Evolutionary conservation across 73 alveolate genomes (phyloP), one percentile per base, ranked within the genome.

Genomic region (Stentor roeselii): DNA sequence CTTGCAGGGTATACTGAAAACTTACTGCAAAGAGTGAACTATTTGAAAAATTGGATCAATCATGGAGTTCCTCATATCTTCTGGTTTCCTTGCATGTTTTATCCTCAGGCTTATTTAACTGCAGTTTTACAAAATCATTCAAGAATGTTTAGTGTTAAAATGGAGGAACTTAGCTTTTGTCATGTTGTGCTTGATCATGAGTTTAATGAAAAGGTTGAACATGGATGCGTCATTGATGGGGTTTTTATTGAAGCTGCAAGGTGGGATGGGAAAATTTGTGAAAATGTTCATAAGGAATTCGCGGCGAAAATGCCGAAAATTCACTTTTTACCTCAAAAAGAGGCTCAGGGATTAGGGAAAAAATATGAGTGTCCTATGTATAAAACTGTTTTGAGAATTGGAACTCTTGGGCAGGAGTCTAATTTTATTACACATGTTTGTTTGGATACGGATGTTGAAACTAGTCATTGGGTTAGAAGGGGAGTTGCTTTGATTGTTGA

Each of bases 351-450:
- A 34, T 60, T 83, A 82, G 89, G 91, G 21, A 84, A 92, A 88
- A 78, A 88, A 42, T 96, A 91, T 83, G 86, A 85, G 60, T 90
- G 98, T 83, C 99, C 99, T 0, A 94, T 96, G 36, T 96, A 95
- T 86, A 96, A 96, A 86, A 95, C 99, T 27, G 82, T 96, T 42
- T 82, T 92, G 21, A 93, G 99, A 92, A 95, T 92, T 83, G 99
- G 97, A 0, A 83, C 80, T 11, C n/a, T 27, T 15, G 80, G 80
- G 1, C 80, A 67, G 41, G n/a, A 21, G 34, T 36, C 97, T 58
- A 94, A 94, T 86, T 94, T 90, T 86, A 94, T 94, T 42, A 84
- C 91, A 86, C 90, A 92, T 39, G 94, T 86, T 1, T 86, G 89
- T 75, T 67, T 92, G 83, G 96, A 96, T 39, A 74, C 89, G 0